phyloP scores from a whole-genome alignment of 2,329 filamentous ascomycete genomes.

The Cadophora malorum region DNA sequence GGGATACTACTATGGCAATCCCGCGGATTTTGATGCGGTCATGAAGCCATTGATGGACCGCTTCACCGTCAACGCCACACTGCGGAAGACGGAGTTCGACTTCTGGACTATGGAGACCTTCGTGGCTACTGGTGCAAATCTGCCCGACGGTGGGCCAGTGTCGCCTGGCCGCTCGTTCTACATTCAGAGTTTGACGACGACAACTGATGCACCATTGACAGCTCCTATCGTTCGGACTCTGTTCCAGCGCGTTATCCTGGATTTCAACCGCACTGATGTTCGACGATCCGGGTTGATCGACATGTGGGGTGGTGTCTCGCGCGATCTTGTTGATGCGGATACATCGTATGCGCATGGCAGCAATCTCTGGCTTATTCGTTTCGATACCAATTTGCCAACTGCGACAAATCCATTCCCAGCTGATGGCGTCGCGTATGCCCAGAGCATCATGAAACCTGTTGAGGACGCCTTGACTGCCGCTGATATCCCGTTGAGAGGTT shows the following conservation, averaged over 20 bases:
- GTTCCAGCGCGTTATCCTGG: conserved; percentile 18
- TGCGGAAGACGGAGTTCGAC: conserved; percentile 21
- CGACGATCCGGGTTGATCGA: conserved; percentile 25
- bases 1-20: conserved; percentile 32
- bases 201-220: conserved; percentile 27
- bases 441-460: conserved; percentile 26
- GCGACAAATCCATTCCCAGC: neutral
- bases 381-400: conserved; percentile 19
- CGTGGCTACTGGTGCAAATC: conserved; percentile 19
- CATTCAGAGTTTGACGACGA: conserved; percentile 22
- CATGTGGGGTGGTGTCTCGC: conserved; percentile 29
- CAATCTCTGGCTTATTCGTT: conserved; percentile 32
- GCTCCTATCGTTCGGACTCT: conserved; percentile 24
- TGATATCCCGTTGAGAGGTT: conserved; percentile 25
- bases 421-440: conserved; percentile 28
- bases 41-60: conserved; percentile 27
- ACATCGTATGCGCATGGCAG: conserved; percentile 26
- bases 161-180: conserved; percentile 23
- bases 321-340: conserved; percentile 16
- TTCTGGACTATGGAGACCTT: conserved; percentile 27
- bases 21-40: conserved; percentile 19
- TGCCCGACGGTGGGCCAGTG: conserved; percentile 18
- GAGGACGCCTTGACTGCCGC: conserved; percentile 21
- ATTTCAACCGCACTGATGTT: conserved; percentile 30
- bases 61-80: conserved; percentile 17